Percentiles rank a stretch among this genome's conserved stretches.
phyloP scores from a whole-genome alignment of 257 asterid species.

The Haberlea rhodopensis region DNA sequence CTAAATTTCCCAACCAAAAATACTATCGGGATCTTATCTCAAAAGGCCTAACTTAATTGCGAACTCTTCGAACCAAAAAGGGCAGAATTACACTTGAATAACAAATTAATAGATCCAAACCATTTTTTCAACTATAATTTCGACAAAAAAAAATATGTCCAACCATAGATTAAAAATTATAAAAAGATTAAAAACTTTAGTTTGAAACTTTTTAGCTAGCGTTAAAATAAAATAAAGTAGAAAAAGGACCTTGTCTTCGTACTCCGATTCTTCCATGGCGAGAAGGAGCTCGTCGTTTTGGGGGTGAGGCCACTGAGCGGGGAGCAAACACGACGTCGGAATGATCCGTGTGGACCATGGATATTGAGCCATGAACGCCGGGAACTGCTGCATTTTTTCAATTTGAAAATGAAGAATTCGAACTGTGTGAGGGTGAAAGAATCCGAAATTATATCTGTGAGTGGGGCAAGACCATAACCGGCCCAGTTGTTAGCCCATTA shows the following conservation, averaged over 20 bases:
- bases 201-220: neutral
- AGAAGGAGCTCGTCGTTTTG: constrained; percentile 80
- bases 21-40: neutral
- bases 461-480: too few species aligned
- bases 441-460: too few species aligned
- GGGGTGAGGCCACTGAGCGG: constrained; percentile 89
- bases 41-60: neutral
- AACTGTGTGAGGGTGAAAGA: too few species aligned
- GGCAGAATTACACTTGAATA: neutral
- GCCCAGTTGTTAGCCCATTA: too few species aligned
- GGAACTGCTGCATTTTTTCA: constrained; percentile 60
- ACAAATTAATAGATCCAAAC: neutral
- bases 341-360: constrained; percentile 75
- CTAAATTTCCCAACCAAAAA: too few species aligned
- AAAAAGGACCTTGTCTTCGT: constrained; percentile 73
- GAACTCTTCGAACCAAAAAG: neutral
- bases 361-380: constrained; percentile 72
- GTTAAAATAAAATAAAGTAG: neutral
- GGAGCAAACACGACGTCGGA: constrained; percentile 79
- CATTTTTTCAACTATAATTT: too few species aligned
- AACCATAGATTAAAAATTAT: neutral
- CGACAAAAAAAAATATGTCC: neutral
- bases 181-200: neutral
- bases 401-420: too few species aligned
- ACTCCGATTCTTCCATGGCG: constrained; percentile 83